A percentile compares a stretch with the other conserved stretches of the same genome.
Conservation (phyloP, 345 rosid species). For the Citropsis articulata region DNA sequence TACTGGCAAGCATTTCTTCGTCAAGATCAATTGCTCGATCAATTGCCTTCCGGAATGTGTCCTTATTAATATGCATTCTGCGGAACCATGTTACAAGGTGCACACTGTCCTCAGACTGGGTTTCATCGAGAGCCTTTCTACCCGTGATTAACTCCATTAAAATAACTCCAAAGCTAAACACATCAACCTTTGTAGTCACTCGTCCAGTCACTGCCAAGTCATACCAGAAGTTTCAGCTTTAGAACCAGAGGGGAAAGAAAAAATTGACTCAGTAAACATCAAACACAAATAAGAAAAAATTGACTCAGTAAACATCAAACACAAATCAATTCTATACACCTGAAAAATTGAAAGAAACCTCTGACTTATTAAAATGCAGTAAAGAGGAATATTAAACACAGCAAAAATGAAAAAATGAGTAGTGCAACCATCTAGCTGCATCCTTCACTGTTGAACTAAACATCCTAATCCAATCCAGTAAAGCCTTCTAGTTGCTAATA, state of each 20-base stretch:
- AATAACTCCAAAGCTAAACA: conserved; percentile 43
- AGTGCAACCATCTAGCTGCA: neutral
- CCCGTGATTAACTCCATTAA: conserved; percentile 44
- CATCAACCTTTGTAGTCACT: conserved; percentile 39
- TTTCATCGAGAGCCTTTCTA: conserved; percentile 40
- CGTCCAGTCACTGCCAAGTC: conserved; percentile 20
- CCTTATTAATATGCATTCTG: conserved; percentile 26
- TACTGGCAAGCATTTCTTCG: conserved; percentile 31
- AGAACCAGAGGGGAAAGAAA: neutral
- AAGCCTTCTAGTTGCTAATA: neutral
- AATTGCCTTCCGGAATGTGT: conserved; percentile 25
- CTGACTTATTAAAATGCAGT: neutral
- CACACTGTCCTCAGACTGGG: conserved; percentile 36
- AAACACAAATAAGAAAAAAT: neutral
- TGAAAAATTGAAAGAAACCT: neutral
- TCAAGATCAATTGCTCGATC: conserved; percentile 29
- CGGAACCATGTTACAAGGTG: conserved; percentile 42
- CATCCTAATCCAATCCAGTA: neutral
- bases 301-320: neutral
- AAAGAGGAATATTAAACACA: neutral
- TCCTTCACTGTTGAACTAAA: neutral
- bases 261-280: neutral
- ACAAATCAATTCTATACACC: neutral
- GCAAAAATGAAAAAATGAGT: no score
- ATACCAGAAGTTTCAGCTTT: neutral